phyloP scores from a whole-genome alignment of 345 rosid species.

The Durio zibethinus region DNA sequence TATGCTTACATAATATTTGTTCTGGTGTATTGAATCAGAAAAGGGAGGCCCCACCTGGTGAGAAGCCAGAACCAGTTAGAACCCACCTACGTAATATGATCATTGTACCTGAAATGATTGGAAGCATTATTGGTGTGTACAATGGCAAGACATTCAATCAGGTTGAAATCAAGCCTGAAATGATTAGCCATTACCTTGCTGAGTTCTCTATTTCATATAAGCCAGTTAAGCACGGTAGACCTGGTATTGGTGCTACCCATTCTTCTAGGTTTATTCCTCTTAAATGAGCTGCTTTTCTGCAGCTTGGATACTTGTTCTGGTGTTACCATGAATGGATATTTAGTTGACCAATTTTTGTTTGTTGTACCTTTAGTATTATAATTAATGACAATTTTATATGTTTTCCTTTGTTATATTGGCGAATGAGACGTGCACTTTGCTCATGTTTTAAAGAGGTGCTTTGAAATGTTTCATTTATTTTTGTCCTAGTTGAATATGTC shows the following conservation, averaged over 20 bases:
- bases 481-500: background rate
- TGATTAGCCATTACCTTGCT: conserved; percentile 84
- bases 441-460: conserved; percentile 1
- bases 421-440: background rate
- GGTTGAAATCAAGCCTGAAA: conserved; percentile 94
- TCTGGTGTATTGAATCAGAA: conserved; percentile 45
- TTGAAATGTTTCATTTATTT: background rate
- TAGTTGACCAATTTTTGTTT: conserved; percentile 11
- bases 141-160: conserved; percentile 95
- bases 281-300: conserved; percentile 41
- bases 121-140: conserved; percentile 90
- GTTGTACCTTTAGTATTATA: background rate
- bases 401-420: conserved; percentile 1
- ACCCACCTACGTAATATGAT: conserved; percentile 91
- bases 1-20: too few relatives aligned
- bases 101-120: conserved; percentile 96
- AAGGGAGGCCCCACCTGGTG: conserved; percentile 93
- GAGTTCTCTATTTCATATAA: conserved; percentile 84
- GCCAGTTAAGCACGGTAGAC: conserved; percentile 97
- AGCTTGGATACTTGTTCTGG: background rate
- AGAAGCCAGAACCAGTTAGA: conserved; percentile 92
- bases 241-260: conserved; percentile 97
- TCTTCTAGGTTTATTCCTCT: conserved; percentile 97
- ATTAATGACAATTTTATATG: conserved; percentile 3
- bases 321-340: background rate